Base-by-base conservation (phyloP, 331 rosid genomes). In the Saraca asoca region DNA sequence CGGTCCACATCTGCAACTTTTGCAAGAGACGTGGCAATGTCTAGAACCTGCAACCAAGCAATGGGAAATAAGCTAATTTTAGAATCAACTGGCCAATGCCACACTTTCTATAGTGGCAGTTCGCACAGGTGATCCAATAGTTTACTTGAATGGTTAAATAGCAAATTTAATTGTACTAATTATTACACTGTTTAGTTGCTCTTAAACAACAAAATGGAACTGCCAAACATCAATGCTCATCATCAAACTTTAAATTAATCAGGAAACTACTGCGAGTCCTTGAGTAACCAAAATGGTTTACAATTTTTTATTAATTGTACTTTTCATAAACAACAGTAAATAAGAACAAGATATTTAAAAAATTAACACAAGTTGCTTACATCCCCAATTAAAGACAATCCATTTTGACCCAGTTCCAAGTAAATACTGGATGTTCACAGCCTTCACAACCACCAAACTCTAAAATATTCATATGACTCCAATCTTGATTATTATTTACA, bases 1-100 rank as follows among this genome's bases (percentile, higher is more conserved):
- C 91, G 81, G 83, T 92, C 98, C 62, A 81, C 96, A 68, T 92
- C 96, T 0, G 98, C 95, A 19, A 89, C 95, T 84, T 92, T 89
- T 51, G 98, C 95, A 9, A 92, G 96, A 52, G 96, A 92, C 64
- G 87, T 87, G 13, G 95, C 90, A 64, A 89, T 81, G 78, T 92
- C 95, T 70, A 92, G 76, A 44, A 84, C 79, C 98, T 92, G 85
- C 42, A 66, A 71, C 55, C 11, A 78, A 72, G 67, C 53, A 62
- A 70, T 33, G 51, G 24, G 35, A 42, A 58, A 29, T 17, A 72
- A 51, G 39, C 59, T 62, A 33, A 37, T 56, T 24, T 70, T 39
- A 58, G 44, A 39, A 87, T 72, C 51, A 43, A 58, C 54, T 37
- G 10, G 49, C 53, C 19, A 17, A 9, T 43, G 38, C 14, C 17